Evolutionary conservation across 495 filamentous ascomycete species (phyloP).

Genomic region (Penicillium salamii): DNA sequence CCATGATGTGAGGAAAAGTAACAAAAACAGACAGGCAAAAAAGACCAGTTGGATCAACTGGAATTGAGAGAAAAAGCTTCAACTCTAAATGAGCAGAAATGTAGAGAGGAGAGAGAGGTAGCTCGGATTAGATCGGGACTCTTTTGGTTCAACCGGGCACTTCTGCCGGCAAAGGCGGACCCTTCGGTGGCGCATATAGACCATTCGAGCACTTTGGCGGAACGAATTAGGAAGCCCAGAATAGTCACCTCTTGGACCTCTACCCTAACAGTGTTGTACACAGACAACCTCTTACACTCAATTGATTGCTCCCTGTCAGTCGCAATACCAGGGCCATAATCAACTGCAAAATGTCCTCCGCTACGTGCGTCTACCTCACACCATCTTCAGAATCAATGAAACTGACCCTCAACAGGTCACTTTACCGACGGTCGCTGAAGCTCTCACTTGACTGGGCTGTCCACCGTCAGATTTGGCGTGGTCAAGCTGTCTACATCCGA

Average conservation of each 20-base stretch:
- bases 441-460: conserved; percentile 92
- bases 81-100: conserved; percentile 5
- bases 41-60: neutral
- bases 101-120: neutral
- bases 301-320: neutral
- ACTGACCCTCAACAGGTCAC: conserved; percentile 57
- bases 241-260: conserved; percentile 23
- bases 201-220: conserved; percentile 24
- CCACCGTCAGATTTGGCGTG: conserved; percentile 85
- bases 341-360: too few relatives aligned
- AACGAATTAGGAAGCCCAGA: conserved; percentile 27
- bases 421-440: conserved; percentile 92
- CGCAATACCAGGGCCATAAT: too few relatives aligned
- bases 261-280: neutral
- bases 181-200: conserved; percentile 18
- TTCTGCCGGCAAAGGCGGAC: conserved; percentile 30
- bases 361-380: conserved; percentile 31
- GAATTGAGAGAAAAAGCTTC: neutral
- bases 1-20: conserved; percentile 28
- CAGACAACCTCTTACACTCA: too few relatives aligned
- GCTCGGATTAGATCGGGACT: conserved; percentile 11
- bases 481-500: conserved; percentile 93
- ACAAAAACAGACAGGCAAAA: neutral
- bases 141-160: conserved; percentile 1
- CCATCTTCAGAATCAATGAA: neutral